Evolutionary conservation across 768 basidiomycete species (phyloP).

Genomic region (Tephrocybe sp.): DNA sequence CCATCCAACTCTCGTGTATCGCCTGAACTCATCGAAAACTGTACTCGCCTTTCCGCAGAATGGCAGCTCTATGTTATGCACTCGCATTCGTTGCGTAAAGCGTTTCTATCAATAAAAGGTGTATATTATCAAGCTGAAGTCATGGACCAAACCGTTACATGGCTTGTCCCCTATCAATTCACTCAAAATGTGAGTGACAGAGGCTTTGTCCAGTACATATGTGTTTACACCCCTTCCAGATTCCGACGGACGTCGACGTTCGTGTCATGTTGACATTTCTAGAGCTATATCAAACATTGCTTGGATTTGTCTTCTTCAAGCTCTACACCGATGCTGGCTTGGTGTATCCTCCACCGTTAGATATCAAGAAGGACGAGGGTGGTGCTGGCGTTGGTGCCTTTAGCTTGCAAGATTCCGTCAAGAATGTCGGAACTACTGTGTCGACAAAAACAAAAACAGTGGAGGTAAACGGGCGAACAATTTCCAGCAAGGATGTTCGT

Average conservation of each 20-base stretch:
- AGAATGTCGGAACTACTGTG: conserved; percentile 34
- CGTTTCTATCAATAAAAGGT: conserved; percentile 96
- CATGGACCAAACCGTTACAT: conserved; percentile 88
- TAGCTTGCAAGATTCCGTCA: conserved; percentile 54
- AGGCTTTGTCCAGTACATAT: conserved; percentile 2
- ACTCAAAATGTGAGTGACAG: conserved; percentile 77
- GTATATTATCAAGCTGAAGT: conserved; percentile 97
- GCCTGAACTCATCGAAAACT: conserved; percentile 84
- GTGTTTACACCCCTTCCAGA: conserved; percentile 39
- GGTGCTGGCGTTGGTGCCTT: conserved; percentile 90
- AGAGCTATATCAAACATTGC: conserved; percentile 94
- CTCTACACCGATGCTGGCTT: conserved; percentile 94
- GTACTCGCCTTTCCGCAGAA: conserved; percentile 85
- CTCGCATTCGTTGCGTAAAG: conserved; percentile 77
- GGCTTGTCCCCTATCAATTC: conserved; percentile 97
- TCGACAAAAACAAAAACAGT: conserved; percentile 47
- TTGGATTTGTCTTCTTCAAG: conserved; percentile 96
- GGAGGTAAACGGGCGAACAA: conserved; percentile 37
- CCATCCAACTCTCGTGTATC: conserved; percentile 85
- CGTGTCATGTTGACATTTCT: conserved; percentile 98
- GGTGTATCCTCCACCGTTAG: conserved; percentile 93
- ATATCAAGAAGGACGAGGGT: conserved; percentile 75
- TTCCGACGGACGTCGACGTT: conserved; percentile 94
- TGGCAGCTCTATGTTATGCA: conserved; percentile 98
- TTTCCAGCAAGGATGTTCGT: conserved; percentile 52